A percentile compares a stretch with the other conserved stretches of the same genome.
phyloP scores from a whole-genome alignment of 2,329 filamentous ascomycete genomes.

The Xylaria sp. region DNA sequence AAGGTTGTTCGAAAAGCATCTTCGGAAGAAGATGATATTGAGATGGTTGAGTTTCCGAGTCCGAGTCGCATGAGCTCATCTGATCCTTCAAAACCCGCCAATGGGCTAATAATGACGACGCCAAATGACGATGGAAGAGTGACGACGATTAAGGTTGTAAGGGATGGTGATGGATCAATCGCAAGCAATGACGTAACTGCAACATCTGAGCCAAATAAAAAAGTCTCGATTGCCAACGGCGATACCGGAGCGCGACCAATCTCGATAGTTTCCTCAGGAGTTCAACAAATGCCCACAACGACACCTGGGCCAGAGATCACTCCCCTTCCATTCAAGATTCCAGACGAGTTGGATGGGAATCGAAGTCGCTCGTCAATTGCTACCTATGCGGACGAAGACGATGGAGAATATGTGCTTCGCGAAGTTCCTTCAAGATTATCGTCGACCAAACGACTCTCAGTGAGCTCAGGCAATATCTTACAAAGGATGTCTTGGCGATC shows the following conservation, averaged over 20 bases:
- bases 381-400: conserved; percentile 72
- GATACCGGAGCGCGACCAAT: conserved; percentile 49
- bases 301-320: conserved; percentile 65
- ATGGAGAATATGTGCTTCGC: conserved; percentile 43
- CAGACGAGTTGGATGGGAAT: conserved; percentile 48
- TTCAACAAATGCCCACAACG: conserved; percentile 50
- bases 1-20: conserved; percentile 50
- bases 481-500: conserved; percentile 56
- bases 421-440: conserved; percentile 52
- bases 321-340: conserved; percentile 73
- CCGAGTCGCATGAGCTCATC: conserved; percentile 43
- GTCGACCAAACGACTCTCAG: conserved; percentile 61
- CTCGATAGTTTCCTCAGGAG: conserved; percentile 44
- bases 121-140: conserved; percentile 58
- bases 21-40: conserved; percentile 60
- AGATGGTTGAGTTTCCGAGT: conserved; percentile 63
- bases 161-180: conserved; percentile 61
- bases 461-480: conserved; percentile 58
- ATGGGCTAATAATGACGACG: conserved; percentile 56
- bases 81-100: conserved; percentile 24
- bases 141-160: conserved; percentile 66
- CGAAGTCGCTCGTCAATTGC: conserved; percentile 73
- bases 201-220: conserved; percentile 48
- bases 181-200: conserved; percentile 36
- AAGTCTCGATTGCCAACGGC: conserved; percentile 49